Evolutionary conservation across 2,329 filamentous ascomycete genomes (phyloP).

Genomic region (Hymenoscyphus linearis): DNA sequence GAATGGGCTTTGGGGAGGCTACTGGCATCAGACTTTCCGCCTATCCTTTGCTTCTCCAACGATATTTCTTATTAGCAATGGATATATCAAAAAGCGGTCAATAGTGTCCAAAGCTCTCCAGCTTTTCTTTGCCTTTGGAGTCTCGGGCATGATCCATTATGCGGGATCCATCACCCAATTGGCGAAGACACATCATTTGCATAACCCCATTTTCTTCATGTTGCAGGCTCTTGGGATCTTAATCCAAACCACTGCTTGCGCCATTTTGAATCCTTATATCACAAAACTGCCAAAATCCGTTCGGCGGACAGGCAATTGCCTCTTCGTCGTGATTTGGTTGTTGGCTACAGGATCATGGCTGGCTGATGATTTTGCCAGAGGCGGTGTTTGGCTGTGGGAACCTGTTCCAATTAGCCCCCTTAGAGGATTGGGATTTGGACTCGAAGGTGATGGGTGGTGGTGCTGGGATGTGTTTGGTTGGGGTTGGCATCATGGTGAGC

Average conservation of each 20-base stretch:
- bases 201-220: constrained; percentile 64
- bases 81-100: constrained; percentile 36
- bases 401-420: constrained; percentile 71
- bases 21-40: constrained; percentile 91
- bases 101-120: constrained; percentile 33
- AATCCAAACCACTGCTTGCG: constrained; percentile 46
- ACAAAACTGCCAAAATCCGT: constrained; percentile 40
- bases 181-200: constrained; percentile 45
- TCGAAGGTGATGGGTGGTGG: constrained; percentile 57
- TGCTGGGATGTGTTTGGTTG: constrained; percentile 52
- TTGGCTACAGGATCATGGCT: constrained; percentile 59
- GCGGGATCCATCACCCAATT: constrained; percentile 63
- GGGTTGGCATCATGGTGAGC: constrained; percentile 52
- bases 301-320: constrained; percentile 52
- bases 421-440: constrained; percentile 60
- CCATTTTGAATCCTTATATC: constrained; percentile 31
- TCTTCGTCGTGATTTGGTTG: constrained; percentile 62
- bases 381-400: constrained; percentile 75
- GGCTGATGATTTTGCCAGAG: constrained; percentile 69
- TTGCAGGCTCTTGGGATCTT: constrained; percentile 62
- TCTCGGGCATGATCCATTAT: constrained; percentile 66
- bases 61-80: constrained; percentile 39
- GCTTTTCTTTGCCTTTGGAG: constrained; percentile 51
- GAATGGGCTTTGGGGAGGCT: constrained; percentile 74
- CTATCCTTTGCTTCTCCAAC: constrained; percentile 61